These are phyloP conservation scores for Cystobasidium sp. DNA, from an alignment of 1,284 basidiomycete species.

Conservation along the genomic window DNA sequence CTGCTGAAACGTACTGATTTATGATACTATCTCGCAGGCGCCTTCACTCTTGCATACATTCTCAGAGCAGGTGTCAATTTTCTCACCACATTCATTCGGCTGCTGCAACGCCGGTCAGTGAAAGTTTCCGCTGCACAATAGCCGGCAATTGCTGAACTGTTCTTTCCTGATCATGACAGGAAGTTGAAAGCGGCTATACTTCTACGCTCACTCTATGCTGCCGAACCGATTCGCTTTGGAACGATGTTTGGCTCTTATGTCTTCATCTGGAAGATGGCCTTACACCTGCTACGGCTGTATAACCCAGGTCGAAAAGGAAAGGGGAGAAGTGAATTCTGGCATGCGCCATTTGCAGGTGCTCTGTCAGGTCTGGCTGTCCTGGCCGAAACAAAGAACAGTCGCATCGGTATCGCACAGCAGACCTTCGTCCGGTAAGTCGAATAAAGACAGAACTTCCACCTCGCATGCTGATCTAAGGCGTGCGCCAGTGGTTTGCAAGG, in stretches of 20 bases:
- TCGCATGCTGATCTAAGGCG: neutral
- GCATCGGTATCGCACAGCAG: constrained; percentile 83
- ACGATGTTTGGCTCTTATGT: constrained; percentile 79
- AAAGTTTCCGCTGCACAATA: constrained; percentile 46
- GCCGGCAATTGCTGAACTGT: neutral
- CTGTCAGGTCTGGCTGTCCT: constrained; percentile 76
- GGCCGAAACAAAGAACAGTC: constrained; percentile 74
- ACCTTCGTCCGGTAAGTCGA: constrained; percentile 75
- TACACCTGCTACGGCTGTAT: constrained; percentile 80
- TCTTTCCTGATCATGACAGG: constrained; percentile 53
- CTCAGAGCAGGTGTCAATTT: constrained; percentile 75
- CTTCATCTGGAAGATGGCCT: constrained; percentile 76
- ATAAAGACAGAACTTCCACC: neutral
- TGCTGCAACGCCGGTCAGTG: constrained; percentile 68
- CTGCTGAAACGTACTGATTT: neutral
- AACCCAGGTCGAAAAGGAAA: constrained; percentile 65
- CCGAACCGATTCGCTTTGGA: constrained; percentile 78
- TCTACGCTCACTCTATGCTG: constrained; percentile 75
- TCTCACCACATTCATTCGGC: constrained; percentile 71
- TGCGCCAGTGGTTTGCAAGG: constrained; percentile 74
- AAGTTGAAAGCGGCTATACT: constrained; percentile 66
- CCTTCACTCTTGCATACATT: constrained; percentile 21
- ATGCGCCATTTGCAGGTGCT: constrained; percentile 83
- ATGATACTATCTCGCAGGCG: constrained; percentile 5
- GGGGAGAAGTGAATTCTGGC: constrained; percentile 68